These are phyloP conservation scores for Trichoderma polysporum DNA, from an alignment of 2,329 filamentous ascomycete genomes.

Conservation along the genomic window DNA sequence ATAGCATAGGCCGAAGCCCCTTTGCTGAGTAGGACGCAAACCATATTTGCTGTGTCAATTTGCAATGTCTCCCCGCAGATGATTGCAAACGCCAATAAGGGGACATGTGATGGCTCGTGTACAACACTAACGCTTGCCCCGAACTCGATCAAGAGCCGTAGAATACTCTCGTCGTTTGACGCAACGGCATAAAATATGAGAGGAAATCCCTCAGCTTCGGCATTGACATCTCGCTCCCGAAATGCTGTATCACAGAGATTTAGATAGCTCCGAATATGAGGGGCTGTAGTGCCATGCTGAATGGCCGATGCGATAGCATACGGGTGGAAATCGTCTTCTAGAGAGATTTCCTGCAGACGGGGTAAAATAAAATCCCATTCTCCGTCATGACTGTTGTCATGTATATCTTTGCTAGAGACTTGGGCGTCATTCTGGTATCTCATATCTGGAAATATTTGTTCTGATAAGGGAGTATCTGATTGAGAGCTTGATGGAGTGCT, in stretches of 20 bases:
- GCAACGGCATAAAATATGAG: constrained; percentile 19
- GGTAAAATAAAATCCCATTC: constrained; percentile 17
- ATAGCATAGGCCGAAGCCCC: constrained; percentile 1
- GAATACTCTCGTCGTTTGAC: constrained; percentile 9
- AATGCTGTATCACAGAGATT: neutral
- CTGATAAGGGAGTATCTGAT: neutral
- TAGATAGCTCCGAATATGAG: neutral
- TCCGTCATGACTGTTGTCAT: too few relatives aligned
- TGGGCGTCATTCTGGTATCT: neutral
- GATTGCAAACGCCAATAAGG: constrained; percentile 17
- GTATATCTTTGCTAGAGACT: neutral
- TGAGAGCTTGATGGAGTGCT: neutral
- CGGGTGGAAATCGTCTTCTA: neutral
- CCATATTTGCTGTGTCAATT: constrained; percentile 13
- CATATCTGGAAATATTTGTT: neutral
- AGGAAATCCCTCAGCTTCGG: neutral
- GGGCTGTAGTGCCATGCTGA: neutral
- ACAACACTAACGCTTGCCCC: neutral
- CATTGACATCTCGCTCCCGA: neutral
- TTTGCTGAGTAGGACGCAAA: constrained; percentile 13
- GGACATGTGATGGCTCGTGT: neutral
- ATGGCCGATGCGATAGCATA: neutral
- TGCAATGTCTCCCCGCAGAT: constrained; percentile 8
- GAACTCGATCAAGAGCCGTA: constrained; percentile 2
- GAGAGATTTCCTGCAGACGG: neutral